A percentile compares a stretch with the other conserved stretches of the same genome.
Evolutionary conservation across 2,329 filamentous ascomycete species (phyloP).

Genomic region (Venturia aucupariae): DNA sequence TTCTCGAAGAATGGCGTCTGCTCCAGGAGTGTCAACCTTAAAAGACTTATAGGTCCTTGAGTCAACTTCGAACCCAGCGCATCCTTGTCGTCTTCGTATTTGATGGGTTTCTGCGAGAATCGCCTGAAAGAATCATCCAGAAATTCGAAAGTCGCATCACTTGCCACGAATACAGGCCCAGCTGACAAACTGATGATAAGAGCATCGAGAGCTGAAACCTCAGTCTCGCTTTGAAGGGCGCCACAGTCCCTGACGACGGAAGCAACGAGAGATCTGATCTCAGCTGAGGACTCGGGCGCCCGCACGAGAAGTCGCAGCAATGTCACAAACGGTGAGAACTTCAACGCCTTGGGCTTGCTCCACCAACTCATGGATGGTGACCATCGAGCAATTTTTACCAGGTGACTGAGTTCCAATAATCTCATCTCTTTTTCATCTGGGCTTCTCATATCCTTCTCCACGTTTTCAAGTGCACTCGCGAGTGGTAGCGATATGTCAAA

Average conservation of each 20-base stretch:
- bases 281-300: constrained; percentile 40
- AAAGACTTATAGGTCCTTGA: constrained; percentile 17
- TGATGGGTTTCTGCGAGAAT: constrained; percentile 67
- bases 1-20: constrained; percentile 35
- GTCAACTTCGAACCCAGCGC: constrained; percentile 28
- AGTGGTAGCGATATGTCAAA: constrained; percentile 80
- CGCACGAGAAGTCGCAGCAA: constrained; percentile 52
- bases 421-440: constrained; percentile 47
- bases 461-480: constrained; percentile 51
- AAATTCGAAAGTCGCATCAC: constrained; percentile 52
- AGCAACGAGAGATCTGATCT: constrained; percentile 47
- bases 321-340: constrained; percentile 61
- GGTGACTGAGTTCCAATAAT: constrained; percentile 68
- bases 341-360: constrained; percentile 57
- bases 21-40: constrained; percentile 19
- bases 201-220: constrained; percentile 31
- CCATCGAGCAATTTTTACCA: constrained; percentile 69
- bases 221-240: constrained; percentile 46
- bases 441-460: constrained; percentile 17
- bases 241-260: constrained; percentile 57
- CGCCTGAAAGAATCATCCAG: constrained; percentile 75
- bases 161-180: constrained; percentile 25
- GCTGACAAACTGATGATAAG: constrained; percentile 40
- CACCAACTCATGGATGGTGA: constrained; percentile 90
- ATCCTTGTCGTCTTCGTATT: constrained; percentile 66